phyloP scores from a whole-genome alignment of 352 stramenopile species.

The Phytophthora fragariaefolia region DNA sequence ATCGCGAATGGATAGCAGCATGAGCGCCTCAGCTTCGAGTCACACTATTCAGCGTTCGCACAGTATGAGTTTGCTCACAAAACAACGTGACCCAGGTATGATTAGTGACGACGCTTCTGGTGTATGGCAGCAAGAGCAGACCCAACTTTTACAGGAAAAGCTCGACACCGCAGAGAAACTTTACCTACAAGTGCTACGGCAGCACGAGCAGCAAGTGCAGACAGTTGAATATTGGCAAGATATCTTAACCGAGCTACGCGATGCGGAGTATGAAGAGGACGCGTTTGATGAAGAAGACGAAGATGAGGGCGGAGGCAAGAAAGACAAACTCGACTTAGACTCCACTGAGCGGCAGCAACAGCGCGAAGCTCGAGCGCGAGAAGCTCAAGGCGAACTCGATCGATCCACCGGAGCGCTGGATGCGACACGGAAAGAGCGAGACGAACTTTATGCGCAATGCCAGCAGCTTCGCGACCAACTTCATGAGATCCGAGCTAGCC shows the following conservation, averaged over 20 bases:
- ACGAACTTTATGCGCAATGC: slow-evolving; percentile 71
- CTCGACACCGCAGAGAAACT: slow-evolving; percentile 76
- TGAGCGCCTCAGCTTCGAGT: not conserved
- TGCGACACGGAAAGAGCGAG: slow-evolving; percentile 53
- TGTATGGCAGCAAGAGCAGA: slow-evolving; percentile 45
- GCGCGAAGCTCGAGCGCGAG: slow-evolving; percentile 19
- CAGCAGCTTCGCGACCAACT: slow-evolving; percentile 63
- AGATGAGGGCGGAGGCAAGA: slow-evolving; percentile 15
- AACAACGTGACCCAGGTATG: slow-evolving; percentile 14
- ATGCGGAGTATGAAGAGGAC: slow-evolving; percentile 41
- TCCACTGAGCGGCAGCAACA: slow-evolving; percentile 18
- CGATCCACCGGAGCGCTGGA: slow-evolving; percentile 42
- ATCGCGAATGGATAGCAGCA: slow-evolving; percentile 26
- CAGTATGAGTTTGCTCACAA: slow-evolving; percentile 39
- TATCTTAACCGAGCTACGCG: slow-evolving; percentile 56
- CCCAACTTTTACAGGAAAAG: slow-evolving; percentile 60
- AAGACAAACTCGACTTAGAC: slow-evolving; percentile 16
- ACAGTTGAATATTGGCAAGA: slow-evolving; percentile 69
- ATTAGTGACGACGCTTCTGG: not conserved
- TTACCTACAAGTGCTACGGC: slow-evolving; percentile 73
- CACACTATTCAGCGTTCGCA: slow-evolving; percentile 12
- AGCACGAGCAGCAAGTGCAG: slow-evolving; percentile 69
- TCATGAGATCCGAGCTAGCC: slow-evolving; percentile 21
- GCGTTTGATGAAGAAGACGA: slow-evolving; percentile 34
- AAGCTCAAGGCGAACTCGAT: slow-evolving; percentile 37